Conservation (phyloP, 1,284 basidiomycete species). For the Trametes pubescens region DNA sequence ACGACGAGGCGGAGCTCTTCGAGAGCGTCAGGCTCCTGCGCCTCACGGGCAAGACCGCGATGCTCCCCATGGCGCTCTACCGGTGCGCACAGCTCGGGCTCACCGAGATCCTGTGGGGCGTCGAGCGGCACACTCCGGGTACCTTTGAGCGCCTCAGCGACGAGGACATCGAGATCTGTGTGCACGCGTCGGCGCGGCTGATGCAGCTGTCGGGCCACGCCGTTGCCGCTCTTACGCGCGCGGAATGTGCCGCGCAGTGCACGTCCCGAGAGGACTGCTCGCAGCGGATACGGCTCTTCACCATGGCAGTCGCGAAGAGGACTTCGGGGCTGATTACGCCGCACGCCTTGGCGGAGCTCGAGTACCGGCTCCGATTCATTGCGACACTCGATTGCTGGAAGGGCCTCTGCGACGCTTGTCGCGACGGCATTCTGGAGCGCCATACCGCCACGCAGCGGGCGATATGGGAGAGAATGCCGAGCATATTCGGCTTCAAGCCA, state of each 20-base stretch:
- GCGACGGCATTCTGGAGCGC: too few relatives aligned
- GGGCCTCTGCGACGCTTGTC: too few relatives aligned
- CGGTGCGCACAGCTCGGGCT: not conserved
- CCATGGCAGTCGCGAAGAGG: not conserved
- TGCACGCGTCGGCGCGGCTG: not conserved
- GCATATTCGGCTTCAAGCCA: too few relatives aligned
- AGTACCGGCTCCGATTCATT: too few relatives aligned
- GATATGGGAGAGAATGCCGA: too few relatives aligned
- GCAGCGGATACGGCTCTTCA: not conserved
- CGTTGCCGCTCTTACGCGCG: too few relatives aligned
- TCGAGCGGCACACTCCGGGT: not conserved
- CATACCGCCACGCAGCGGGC: too few relatives aligned
- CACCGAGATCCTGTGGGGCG: not conserved
- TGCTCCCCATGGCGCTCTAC: constrained; percentile 21
- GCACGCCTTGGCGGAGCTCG: too few relatives aligned
- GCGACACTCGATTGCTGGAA: too few relatives aligned
- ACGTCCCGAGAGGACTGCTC: not conserved
- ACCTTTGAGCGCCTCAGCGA: not conserved
- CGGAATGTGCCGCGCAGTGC: not conserved
- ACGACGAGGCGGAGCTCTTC: not conserved
- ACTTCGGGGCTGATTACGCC: not conserved
- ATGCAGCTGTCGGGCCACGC: not conserved
- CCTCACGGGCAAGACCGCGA: constrained; percentile 11
- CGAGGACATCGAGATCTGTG: not conserved
- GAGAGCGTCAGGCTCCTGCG: constrained; percentile 17